Base-by-base conservation (phyloP, 2,329 filamentous ascomycete species). In the Xylogone sp. region DNA sequence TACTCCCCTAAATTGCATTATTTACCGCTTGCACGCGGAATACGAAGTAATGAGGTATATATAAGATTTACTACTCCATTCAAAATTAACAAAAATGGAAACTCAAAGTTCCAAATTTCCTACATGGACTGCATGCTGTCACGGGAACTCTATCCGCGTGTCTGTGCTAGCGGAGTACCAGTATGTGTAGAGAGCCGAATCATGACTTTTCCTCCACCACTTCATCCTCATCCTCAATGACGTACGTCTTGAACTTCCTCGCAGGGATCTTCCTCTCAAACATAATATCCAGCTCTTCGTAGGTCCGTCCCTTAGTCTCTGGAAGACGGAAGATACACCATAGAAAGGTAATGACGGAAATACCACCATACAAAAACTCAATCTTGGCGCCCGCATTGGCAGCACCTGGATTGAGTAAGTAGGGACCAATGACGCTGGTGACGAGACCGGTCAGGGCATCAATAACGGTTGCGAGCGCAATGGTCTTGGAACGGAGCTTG, bases 311-410 rank as follows among this genome's bases (percentile, higher is more conserved):
- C 3, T 75, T 76, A 0, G 90, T 89, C 66, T 96, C 90, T 0
- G 90, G 90, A 0, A 92, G 75, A n/a, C 87, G 80, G 75, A 90
- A 91, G 65, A 82, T 92, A 0, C 86, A 86, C 71, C 93, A 96
- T 13, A 94, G 71, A 62, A 92, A 83, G 72, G 88, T 93, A 50
- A 84, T 70, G 71, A 90, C 89, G 72, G 88, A 93, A 51, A 88
- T 83, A 0, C 81, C 88, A 73, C 78, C 78, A 89, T 89, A 96
- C 75, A 96, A 94, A 71, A 95, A 94, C 24, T 90, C 90, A 1
- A 89, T 81, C 62, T 80, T 92, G 70, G 92, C 93, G 55, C 82
- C 77, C 90, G 90, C 96, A 69, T 94, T 75, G 90, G 90, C 96
- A 0, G 84, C 87, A 1, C 75, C 78, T 0, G 90, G 90, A 70